Evolutionary conservation across 441 rosid genomes (phyloP), one percentile per base, ranked within the genome.

Genomic region (Erodium trifolium): DNA sequence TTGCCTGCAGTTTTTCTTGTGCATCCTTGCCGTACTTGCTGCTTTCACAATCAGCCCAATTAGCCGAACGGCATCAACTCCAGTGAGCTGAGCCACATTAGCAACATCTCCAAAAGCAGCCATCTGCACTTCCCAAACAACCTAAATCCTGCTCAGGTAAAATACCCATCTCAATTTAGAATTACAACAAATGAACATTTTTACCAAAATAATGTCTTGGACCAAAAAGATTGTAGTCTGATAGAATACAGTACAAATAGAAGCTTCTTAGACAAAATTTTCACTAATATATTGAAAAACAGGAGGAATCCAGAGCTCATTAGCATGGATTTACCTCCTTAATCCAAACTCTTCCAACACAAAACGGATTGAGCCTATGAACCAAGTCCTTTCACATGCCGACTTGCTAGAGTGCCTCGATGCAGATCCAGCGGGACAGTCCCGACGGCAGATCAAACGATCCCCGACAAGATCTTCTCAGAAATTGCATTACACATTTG

Each of bases 1-100:
- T 72, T 91, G 97, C 73, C 84, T 83, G 80, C 98, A 93, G 70
- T 91, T 93, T 78, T 87, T 89, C 84, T 89, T 93, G 83, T 93
- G 98, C 97, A 89, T 88, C 29, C 94, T 76, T 0, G 98, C 98
- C 0, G 97, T 89, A 66, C 12, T 82, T 0, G 98, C 96, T 0
- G 98, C 96, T 73, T 75, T 71, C 35, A 77, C 97, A 69, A 93
- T 93, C 93, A 93, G 66, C 43, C 89, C 97, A n/a, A 91, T 91
- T 13, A 91, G 76, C 76, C 85, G 79, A 65, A 88, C 83, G 1
- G 98, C 98, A 74, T 93, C 98, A 13, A 91, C 57, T 4, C 98
- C 98, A 3, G 88, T 75, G 6, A 93, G 87, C 68, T 93, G 98
- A 65, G 87, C 96, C 34, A 91, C 73, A 63, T 77, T 88, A 4